These are phyloP conservation scores for Leccinum subrobustum DNA, from an alignment of 1,284 basidiomycete species.

Conservation along the genomic window DNA sequence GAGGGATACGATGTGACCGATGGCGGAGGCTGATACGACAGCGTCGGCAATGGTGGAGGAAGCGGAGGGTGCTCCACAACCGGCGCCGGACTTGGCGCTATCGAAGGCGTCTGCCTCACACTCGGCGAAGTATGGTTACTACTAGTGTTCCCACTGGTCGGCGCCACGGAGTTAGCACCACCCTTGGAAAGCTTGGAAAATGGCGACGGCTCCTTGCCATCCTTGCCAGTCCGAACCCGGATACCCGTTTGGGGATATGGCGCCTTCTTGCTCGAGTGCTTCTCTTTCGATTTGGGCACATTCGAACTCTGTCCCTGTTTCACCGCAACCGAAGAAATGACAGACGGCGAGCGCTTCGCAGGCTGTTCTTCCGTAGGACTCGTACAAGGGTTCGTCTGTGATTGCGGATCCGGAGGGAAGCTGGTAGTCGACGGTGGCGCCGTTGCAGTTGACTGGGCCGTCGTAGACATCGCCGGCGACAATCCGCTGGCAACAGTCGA, in stretches of 20 bases:
- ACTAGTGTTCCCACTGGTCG: background rate
- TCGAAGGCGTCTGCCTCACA: conserved; percentile 13
- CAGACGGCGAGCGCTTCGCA: conserved; percentile 16
- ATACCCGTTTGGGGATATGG: conserved; percentile 43
- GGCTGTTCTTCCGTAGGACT: conserved; percentile 14
- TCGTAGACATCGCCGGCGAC: background rate
- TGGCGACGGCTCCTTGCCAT: conserved; percentile 19
- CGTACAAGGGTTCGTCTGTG: background rate
- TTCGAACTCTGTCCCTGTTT: conserved; percentile 19
- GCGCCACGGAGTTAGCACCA: background rate
- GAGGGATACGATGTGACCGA: conserved; percentile 13
- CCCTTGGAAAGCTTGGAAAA: conserved; percentile 17
- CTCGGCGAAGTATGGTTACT: conserved; percentile 9
- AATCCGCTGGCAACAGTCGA: conserved; percentile 2
- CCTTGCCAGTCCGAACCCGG: conserved; percentile 41
- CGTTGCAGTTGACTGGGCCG: background rate
- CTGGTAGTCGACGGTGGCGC: background rate
- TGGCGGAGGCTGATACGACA: background rate
- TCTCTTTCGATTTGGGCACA: conserved; percentile 32
- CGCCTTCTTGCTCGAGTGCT: conserved; percentile 36
- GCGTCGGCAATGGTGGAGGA: conserved; percentile 13
- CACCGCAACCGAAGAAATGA: background rate
- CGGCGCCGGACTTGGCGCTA: conserved; percentile 15
- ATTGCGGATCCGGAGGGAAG: conserved; percentile 3
- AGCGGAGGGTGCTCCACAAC: conserved; percentile 10